phyloP scores from a whole-genome alignment of 176 grass and related monocot species.

The Guadua angustifolia region DNA sequence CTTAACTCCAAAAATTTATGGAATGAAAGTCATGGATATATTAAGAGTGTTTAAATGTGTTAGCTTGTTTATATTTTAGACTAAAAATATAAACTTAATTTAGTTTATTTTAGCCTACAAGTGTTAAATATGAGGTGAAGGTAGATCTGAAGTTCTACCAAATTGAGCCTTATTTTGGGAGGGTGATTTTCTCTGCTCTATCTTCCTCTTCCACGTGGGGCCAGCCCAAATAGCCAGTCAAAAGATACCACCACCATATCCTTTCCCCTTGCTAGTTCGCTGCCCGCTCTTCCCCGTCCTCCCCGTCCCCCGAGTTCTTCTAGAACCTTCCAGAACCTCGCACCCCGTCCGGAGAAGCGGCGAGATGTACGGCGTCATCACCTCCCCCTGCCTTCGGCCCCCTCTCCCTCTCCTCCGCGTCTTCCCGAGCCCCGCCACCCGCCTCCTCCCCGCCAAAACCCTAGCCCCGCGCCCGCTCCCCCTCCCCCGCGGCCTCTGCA shows the following conservation, averaged over 20 bases:
- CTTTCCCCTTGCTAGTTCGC: neutral
- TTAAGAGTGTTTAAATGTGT: no score
- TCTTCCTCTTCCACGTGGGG: neutral
- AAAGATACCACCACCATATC: neutral
- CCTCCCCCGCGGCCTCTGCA: slow-evolving; percentile 36
- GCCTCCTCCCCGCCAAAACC: slow-evolving; percentile 33
- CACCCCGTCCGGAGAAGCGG: neutral
- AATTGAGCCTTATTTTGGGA: no score
- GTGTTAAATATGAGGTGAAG: no score
- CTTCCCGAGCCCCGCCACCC: slow-evolving; percentile 27
- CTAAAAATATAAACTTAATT: no score
- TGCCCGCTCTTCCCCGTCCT: no score
- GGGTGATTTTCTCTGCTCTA: no score
- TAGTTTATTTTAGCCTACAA: no score
- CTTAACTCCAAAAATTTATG: no score
- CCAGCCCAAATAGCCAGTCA: neutral
- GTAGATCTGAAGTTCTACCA: no score
- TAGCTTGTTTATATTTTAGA: no score
- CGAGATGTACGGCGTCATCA: slow-evolving; percentile 49
- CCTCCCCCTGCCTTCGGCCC: slow-evolving; percentile 44
- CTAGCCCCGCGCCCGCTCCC: slow-evolving; percentile 25
- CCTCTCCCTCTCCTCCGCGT: neutral
- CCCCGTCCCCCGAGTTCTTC: neutral
- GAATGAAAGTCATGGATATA: no score
- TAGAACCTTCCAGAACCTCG: slow-evolving; percentile 4